Base-by-base conservation (phyloP, 306 rosid species). In the Cotoneaster glaucophyllus region DNA sequence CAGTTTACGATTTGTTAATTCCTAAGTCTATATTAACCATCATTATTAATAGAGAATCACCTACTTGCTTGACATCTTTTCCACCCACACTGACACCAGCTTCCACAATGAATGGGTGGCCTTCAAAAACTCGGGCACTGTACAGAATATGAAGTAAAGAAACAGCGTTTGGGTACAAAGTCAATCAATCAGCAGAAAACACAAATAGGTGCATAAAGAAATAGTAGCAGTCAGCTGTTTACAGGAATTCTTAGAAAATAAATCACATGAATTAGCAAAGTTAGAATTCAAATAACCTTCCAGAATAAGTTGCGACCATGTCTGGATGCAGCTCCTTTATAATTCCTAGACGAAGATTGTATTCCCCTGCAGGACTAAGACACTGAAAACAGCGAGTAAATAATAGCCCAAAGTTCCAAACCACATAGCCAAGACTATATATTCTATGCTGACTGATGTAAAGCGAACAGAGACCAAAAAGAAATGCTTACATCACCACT, bases 11-110 rank as follows among this genome's bases (percentile, higher is more conserved):
- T 57, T 18, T 70, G 56, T 39, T 10, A 56, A 58, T 58, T 17
- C 67, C 26, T 24, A 14, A 26, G 65, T 57, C 13, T 69, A 53
- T 52, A 6, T 57, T 11, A 19, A 59, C 21, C 4, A 14, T 56
- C 6, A 57, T 54, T 14, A 65, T 57, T 39, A 80, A 76, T 31
- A 74, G 65, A 75, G 79, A 75, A 53, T 10, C 61, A 82, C 81
- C 58, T 77, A 92, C 98, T 66, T 94, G 98, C 79, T 92, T 94
- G 78, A 94, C 98, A 83, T 88, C 88, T 86, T 92, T 94, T 75
- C 98, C 98, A 41, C 98, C 98, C 44, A 92, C 79, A 69, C 98
- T 94, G 74, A 94, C 93, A 68, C 98, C 98, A 84, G 98, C 98
- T 89, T 94, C 97, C 64, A 92, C 98, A 37, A 94, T 85, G 85